These are phyloP conservation scores for Rubia yunnanensis DNA, from an alignment of 257 asterid genomes.

Conservation along the genomic window DNA sequence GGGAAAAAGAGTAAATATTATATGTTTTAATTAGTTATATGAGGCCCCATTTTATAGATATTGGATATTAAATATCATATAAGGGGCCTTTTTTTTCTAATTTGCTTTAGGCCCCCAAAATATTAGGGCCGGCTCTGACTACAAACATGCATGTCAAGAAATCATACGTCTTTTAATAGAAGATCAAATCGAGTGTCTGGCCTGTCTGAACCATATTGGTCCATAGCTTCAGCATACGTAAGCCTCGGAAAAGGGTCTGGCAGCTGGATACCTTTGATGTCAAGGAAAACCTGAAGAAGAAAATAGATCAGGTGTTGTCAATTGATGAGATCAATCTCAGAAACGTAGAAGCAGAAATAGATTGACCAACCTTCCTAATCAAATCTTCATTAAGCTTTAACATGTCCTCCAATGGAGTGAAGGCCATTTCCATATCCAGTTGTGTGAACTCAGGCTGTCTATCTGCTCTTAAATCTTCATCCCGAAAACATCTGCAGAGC, in stretches of 20 bases:
- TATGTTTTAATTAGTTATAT: no score
- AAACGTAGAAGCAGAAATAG: constrained; percentile 3
- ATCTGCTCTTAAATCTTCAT: constrained; percentile 98
- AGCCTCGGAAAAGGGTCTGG: constrained; percentile 92
- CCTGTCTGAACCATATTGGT: constrained; percentile 84
- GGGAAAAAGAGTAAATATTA: no score
- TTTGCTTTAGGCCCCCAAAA: no score
- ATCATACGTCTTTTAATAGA: constrained; percentile 63
- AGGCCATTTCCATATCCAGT: constrained; percentile 95
- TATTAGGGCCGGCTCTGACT: no score
- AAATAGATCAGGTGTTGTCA: constrained; percentile 2
- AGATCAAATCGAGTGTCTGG: constrained; percentile 88
- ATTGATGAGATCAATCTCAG: constrained; percentile 7
- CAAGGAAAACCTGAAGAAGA: constrained; percentile 67
- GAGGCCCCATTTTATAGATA: no score
- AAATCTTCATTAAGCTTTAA: constrained; percentile 90
- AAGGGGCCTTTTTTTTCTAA: no score
- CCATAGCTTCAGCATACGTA: constrained; percentile 85
- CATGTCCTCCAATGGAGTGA: constrained; percentile 92
- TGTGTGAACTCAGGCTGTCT: constrained; percentile 99
- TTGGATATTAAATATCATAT: no score
- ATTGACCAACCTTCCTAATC: constrained; percentile 66
- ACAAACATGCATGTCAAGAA: constrained; percentile 7
- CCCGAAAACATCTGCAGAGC: constrained; percentile 81
- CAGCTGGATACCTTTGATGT: constrained; percentile 72